phyloP scores from a whole-genome alignment of 805 yeast genomes.

The Scheffersomyces coipomensis region DNA sequence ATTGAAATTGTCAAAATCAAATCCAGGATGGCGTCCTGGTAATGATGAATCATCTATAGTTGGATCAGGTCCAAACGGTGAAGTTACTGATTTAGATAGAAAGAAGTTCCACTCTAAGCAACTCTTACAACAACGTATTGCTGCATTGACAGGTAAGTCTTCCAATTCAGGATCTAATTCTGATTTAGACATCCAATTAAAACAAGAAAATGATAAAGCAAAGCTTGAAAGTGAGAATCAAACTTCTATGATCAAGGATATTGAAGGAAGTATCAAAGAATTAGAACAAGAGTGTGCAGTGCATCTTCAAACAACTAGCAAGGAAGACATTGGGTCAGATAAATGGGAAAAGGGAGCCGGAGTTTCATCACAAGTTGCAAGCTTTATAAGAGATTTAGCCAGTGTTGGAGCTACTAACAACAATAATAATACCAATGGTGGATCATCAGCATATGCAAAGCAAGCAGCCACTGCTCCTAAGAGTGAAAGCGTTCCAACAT shows the following conservation, averaged over 20 bases:
- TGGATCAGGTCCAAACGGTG: slow-evolving; percentile 88
- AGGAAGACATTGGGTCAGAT: slow-evolving; percentile 51
- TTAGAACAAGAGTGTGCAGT: slow-evolving; percentile 51
- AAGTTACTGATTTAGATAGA: slow-evolving; percentile 78
- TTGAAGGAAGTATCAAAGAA: slow-evolving; percentile 67
- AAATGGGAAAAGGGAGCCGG: slow-evolving; percentile 86
- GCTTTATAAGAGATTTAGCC: slow-evolving; percentile 55
- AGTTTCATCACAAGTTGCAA: slow-evolving; percentile 59
- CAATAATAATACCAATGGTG: neutral
- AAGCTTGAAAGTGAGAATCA: slow-evolving; percentile 54
- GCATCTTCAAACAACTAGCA: slow-evolving; percentile 38
- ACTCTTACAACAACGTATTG: slow-evolving; percentile 80
- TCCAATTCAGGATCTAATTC: slow-evolving; percentile 33
- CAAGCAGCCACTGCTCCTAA: slow-evolving; percentile 4
- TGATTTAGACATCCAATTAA: slow-evolving; percentile 53
- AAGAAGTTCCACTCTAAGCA: slow-evolving; percentile 80
- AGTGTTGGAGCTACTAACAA: neutral
- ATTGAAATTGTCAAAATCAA: slow-evolving; percentile 50
- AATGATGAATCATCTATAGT: slow-evolving; percentile 40
- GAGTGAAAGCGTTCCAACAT: too few species aligned
- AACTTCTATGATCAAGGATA: slow-evolving; percentile 63
- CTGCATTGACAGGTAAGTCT: slow-evolving; percentile 79
- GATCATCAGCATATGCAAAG: neutral
- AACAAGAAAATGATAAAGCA: slow-evolving; percentile 51
- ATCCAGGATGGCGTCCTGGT: slow-evolving; percentile 59